These are phyloP conservation scores for Carex sylvatica DNA, from an alignment of 202 grass and related monocot genomes.

Conservation along the genomic window DNA sequence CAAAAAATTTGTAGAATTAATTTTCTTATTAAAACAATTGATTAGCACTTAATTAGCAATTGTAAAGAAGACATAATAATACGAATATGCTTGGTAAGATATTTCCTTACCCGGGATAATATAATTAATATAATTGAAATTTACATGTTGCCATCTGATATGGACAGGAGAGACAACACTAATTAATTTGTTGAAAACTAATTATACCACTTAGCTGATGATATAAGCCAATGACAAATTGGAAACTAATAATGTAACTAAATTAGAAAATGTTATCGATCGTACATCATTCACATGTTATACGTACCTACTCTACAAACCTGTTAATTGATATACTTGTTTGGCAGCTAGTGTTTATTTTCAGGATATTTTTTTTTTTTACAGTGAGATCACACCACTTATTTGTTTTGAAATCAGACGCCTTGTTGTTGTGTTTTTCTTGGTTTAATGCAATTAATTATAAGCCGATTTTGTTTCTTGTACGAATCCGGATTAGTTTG, in stretches of 20 bases:
- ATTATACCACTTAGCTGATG: background rate
- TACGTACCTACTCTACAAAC: constrained; percentile 6
- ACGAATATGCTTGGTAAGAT: background rate
- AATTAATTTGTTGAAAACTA: background rate
- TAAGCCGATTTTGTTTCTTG: background rate
- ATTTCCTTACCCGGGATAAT: background rate
- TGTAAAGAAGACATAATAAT: background rate
- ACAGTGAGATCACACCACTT: constrained; percentile 1
- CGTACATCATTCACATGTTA: background rate
- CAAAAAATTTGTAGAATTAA: too few species aligned
- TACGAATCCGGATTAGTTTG: constrained; percentile 1
- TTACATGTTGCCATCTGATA: background rate
- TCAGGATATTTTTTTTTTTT: background rate
- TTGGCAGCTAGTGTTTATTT: background rate
- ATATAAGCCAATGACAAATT: background rate
- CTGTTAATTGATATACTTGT: background rate
- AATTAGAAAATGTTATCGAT: background rate
- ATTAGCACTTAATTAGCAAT: too few species aligned
- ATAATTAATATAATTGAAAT: background rate
- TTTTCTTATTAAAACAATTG: too few species aligned
- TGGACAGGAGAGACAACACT: background rate
- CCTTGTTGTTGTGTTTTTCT: background rate
- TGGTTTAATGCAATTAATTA: background rate
- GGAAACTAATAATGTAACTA: background rate
- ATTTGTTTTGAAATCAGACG: background rate